Conservation (phyloP, 2,329 filamentous ascomycete species). For the Aureobasidium sp. region DNA sequence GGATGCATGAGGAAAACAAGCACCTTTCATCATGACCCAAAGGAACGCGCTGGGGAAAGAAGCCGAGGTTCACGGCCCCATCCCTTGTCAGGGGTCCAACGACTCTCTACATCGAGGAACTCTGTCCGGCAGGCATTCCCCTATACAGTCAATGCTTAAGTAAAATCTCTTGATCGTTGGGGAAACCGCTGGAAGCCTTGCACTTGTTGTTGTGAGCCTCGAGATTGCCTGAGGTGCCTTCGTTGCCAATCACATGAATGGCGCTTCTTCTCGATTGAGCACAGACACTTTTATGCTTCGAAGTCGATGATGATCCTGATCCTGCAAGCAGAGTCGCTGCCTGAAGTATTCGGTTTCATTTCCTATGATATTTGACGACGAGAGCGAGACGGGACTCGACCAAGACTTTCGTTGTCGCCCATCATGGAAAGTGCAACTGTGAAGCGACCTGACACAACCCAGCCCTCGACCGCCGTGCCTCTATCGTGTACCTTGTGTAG, state of each 20-base stretch:
- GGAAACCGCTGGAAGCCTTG: not conserved
- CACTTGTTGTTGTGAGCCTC: not conserved
- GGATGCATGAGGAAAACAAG: not conserved
- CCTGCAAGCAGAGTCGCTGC: not conserved
- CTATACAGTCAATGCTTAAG: not conserved
- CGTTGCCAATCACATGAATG: not conserved
- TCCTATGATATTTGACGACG: not conserved
- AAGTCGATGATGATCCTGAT: not conserved
- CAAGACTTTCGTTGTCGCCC: not conserved
- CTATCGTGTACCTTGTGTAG: slow-evolving; percentile 10
- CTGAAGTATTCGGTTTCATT: not conserved
- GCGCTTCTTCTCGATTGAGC: too few relatives aligned
- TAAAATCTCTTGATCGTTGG: not conserved
- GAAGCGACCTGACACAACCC: not conserved
- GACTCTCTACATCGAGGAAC: not conserved
- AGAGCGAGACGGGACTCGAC: not conserved
- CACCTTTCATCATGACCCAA: not conserved
- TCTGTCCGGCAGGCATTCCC: not conserved
- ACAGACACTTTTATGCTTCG: not conserved
- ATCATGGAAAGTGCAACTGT: not conserved
- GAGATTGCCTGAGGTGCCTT: not conserved
- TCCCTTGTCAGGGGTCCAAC: not conserved
- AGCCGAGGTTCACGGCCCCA: not conserved
- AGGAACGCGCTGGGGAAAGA: not conserved
- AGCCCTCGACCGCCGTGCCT: not conserved